phyloP scores from a whole-genome alignment of 768 basidiomycete genomes.

The Boletus sp. region DNA sequence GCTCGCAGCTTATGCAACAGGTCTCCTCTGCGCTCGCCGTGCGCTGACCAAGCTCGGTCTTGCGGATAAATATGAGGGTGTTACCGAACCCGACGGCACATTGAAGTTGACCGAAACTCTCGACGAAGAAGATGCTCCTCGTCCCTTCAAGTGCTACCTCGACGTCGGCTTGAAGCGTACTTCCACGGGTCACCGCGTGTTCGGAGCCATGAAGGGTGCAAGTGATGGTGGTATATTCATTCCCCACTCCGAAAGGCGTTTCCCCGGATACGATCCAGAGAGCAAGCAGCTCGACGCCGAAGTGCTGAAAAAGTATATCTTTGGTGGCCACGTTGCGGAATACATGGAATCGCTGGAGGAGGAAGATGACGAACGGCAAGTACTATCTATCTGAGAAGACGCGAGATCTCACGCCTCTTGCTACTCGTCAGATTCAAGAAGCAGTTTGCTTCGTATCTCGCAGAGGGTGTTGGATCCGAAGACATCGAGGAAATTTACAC shows the following conservation, averaged over 20 bases:
- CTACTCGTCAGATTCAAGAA: conserved; percentile 78
- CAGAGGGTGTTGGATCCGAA: conserved; percentile 91
- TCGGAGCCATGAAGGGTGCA: conserved; percentile 98
- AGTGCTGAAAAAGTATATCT: conserved; percentile 96
- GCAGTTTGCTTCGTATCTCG: conserved; percentile 94
- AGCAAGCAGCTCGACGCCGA: conserved; percentile 91
- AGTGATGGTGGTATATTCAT: conserved; percentile 97
- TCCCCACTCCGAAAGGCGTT: conserved; percentile 96
- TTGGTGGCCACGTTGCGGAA: conserved; percentile 95
- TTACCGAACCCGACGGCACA: conserved; percentile 86
- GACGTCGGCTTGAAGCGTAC: conserved; percentile 98
- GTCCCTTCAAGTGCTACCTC: conserved; percentile 99
- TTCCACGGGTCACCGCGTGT: conserved; percentile 95
- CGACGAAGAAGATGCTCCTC: conserved; percentile 89
- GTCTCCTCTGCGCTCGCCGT: conserved; percentile 91
- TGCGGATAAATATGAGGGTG: conserved; percentile 97
- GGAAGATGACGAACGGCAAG: conserved; percentile 95
- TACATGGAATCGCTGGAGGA: conserved; percentile 99
- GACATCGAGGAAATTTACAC: conserved; percentile 97
- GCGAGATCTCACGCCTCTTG: conserved; percentile 4
- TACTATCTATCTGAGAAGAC: conserved; percentile 4
- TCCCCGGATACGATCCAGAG: conserved; percentile 97
- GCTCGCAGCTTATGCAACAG: conserved; percentile 86
- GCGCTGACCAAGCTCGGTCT: conserved; percentile 94
- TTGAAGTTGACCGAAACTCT: conserved; percentile 79